These are phyloP conservation scores for Neopestalotiopsis clavispora DNA, from an alignment of 2,329 filamentous ascomycete genomes.

Conservation along the genomic window DNA sequence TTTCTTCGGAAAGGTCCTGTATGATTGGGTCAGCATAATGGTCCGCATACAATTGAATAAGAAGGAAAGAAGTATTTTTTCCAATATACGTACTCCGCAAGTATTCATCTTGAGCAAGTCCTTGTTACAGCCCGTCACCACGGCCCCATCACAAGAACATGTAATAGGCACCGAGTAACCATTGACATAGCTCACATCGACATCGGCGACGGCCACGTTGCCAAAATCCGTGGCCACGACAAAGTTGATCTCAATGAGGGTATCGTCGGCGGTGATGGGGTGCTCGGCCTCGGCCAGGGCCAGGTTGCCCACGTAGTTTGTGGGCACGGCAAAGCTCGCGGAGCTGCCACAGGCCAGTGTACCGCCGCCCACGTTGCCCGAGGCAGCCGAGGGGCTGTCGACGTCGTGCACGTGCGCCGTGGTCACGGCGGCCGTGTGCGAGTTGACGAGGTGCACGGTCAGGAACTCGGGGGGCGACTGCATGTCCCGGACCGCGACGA, in stretches of 20 bases:
- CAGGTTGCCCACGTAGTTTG: constrained; percentile 27
- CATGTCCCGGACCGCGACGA: not conserved
- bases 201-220: constrained; percentile 17
- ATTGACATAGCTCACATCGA: constrained; percentile 30
- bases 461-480: constrained; percentile 18
- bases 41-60: not conserved
- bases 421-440: constrained; percentile 19
- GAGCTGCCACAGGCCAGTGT: constrained; percentile 19
- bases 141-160: constrained; percentile 23
- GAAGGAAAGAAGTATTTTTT: not conserved
- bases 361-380: constrained; percentile 19
- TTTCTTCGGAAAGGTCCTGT: not conserved
- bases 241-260: constrained; percentile 24
- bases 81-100: constrained; percentile 22
- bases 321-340: constrained; percentile 23
- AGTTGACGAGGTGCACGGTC: constrained; percentile 23
- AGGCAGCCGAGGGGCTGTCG: constrained; percentile 17
- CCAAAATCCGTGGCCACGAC: not conserved
- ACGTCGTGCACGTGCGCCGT: constrained; percentile 23
- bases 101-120: constrained; percentile 21
- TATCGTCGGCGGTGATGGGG: constrained; percentile 18
- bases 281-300: constrained; percentile 22
- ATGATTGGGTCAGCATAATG: not conserved
- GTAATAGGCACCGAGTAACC: constrained; percentile 28
- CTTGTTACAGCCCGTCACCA: constrained; percentile 29